Evolutionary conservation across 2,329 filamentous ascomycete species (phyloP), one percentile per base, ranked within the genome.

Genomic region (Bipolaris bicolor): DNA sequence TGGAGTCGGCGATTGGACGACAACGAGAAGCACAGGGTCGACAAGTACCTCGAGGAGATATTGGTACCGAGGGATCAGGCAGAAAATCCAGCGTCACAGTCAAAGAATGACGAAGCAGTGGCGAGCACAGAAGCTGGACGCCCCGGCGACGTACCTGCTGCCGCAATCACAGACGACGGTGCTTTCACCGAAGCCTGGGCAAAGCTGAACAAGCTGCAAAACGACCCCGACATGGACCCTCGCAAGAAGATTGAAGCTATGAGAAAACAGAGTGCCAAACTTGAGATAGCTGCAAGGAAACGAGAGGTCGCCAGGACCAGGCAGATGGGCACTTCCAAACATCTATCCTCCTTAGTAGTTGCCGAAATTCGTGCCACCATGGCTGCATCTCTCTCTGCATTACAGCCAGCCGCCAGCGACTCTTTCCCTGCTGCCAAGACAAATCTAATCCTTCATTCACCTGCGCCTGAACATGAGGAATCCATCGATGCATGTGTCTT

Each of bases 401-500:
- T 72, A 29, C 62, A 67, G 41, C 66, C 73, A 4, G 57, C 77
- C 65, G 57, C 70, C 79, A 53, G 78, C 77, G 49, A 79, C 71
- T 65, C 76, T n/a, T 81, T 82, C 45, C 77, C 81, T 2, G 76
- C 79, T 22, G 72, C 76, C 29, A 85, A 85, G 61, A 82, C 84
- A 3, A 83, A 88, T 62, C 75, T 87, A 16, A 79, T 85, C 5
- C 75, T 89, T 11, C 83, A 86, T 55, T 88, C 86, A 60, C 85
- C 86, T 1, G 80, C 81, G 24, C 80, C 83, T 40, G 82, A 84
- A 45, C 83, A 80, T 37, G 84, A 81, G 53, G 72, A 75, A 45
- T 82, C 84, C 60, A 75, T 91, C 34, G 83, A 88, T 61, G 76
- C 79, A 3, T 78, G 90, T n/a, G 84, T 93, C 1, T 81, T 85